A percentile compares a stretch with the other conserved stretches of the same genome.
Evolutionary conservation across 495 filamentous ascomycete genomes (phyloP).

Genomic region (Annulohypoxylon stygium): DNA sequence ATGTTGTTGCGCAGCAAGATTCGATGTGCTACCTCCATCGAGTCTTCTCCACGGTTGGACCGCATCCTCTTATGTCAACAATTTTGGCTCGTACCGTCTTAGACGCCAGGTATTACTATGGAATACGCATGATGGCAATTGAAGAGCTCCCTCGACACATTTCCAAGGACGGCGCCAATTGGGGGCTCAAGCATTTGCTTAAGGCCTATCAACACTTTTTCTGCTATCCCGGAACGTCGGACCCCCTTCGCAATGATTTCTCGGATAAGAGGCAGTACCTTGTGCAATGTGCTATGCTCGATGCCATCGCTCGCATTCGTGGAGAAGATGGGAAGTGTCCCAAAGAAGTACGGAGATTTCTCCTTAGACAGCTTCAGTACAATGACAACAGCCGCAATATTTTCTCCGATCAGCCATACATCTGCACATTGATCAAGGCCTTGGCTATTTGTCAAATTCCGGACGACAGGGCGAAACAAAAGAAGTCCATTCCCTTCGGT

Average conservation of each 20-base stretch:
- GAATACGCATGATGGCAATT: slow-evolving; percentile 86
- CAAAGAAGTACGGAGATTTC: slow-evolving; percentile 77
- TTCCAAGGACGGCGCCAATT: slow-evolving; percentile 64
- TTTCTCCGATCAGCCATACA: slow-evolving; percentile 88
- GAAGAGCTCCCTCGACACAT: slow-evolving; percentile 80
- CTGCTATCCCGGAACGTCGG: slow-evolving; percentile 73
- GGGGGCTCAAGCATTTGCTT: slow-evolving; percentile 84
- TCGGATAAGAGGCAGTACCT: slow-evolving; percentile 83
- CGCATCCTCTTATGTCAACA: slow-evolving; percentile 82
- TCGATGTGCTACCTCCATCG: slow-evolving; percentile 63
- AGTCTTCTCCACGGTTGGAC: slow-evolving; percentile 47
- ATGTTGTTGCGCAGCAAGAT: slow-evolving; percentile 95
- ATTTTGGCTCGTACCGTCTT: slow-evolving; percentile 89
- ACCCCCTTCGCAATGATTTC: slow-evolving; percentile 89
- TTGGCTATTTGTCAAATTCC: slow-evolving; percentile 82
- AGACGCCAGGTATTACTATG: slow-evolving; percentile 93
- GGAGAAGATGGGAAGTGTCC: slow-evolving; percentile 83
- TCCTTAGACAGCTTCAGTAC: slow-evolving; percentile 88
- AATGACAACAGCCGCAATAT: slow-evolving; percentile 93
- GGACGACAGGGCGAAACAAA: slow-evolving; percentile 60
- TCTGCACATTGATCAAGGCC: slow-evolving; percentile 82
- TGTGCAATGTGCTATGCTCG: slow-evolving; percentile 83
- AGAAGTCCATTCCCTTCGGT: slow-evolving; percentile 56
- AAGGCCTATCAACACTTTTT: slow-evolving; percentile 89
- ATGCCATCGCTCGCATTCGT: slow-evolving; percentile 81